Base-by-base conservation (phyloP, 495 filamentous ascomycete genomes). In the Penicillium alfredii region DNA sequence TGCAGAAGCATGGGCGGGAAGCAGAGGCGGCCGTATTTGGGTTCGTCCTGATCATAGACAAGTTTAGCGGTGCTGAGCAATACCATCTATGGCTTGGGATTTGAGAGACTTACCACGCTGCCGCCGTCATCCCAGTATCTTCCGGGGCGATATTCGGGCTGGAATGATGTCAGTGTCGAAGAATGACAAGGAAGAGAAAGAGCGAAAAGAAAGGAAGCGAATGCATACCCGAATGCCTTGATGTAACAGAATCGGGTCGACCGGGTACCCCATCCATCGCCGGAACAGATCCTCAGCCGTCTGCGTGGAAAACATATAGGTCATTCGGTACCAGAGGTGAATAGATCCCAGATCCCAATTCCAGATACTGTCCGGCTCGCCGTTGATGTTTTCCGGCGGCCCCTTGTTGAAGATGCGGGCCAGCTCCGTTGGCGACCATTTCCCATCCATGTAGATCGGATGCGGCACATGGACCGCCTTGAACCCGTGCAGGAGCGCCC, bases 401-500 rank as follows among this genome's bases (percentile, higher is more conserved):
- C 69, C 67, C 1, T 73, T 66, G 39, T 87, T 85, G 61, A 84
- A 84, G 50, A 74, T 76, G 37, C 57, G 63, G 9, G 60, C 49
- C 3, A 70, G 67, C 15, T 59, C 59, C 72, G 77, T 82, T 4
- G 64, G 60, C 9, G n/a, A 11, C 33, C 33, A 35, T 24, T 27
- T 17, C 21, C 74, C 67, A 45, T 82, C 79, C 12, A 77, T 68
- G 55, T 72, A 86, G 28, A 84, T 75, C 2, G 82, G 81, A 48
- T 83, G 75, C 9, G 45, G 45, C 10, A 37, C 45, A 33, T 48
- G 35, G 4, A 41, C 34, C 11, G 34, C 40, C 12, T 87, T 86
- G 35, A 84, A 63, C 3, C 82, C 81, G 55, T 86, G 80, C 12
- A 81, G 66, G 6, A 86, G 59, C 0, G 80, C 69, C 2, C 69